Conservation (phyloP, 208 protist genomes). For the Balamuthia mandrillaris region DNA sequence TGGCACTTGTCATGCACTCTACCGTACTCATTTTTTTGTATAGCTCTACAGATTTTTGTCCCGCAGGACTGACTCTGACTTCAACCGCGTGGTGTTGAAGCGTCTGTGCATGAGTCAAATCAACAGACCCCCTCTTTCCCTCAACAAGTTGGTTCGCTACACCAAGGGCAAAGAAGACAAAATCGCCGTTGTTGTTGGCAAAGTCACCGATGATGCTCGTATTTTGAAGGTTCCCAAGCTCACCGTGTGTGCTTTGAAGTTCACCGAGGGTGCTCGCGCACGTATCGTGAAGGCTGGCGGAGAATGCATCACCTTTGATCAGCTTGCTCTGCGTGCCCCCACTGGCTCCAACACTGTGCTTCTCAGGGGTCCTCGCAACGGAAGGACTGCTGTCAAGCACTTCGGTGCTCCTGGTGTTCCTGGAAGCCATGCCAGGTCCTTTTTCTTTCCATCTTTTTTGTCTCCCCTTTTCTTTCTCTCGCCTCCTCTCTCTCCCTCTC, state of each 20-base stretch:
- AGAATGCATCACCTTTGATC: conserved; percentile 98
- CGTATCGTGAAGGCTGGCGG: conserved; percentile 97
- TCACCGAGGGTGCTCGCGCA: conserved; percentile 95
- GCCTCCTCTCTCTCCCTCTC: neutral
- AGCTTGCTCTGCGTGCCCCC: conserved; percentile 94
- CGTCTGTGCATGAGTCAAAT: conserved; percentile 91
- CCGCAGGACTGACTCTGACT: conserved; percentile 93
- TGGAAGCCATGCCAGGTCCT: conserved; percentile 50
- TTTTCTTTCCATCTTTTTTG: neutral
- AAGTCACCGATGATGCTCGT: conserved; percentile 98
- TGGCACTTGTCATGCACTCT: neutral
- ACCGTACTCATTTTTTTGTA: neutral
- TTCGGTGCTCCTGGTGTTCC: conserved; percentile 96
- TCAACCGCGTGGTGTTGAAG: conserved; percentile 97
- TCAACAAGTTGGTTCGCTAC: conserved; percentile 85
- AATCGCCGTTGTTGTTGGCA: conserved; percentile 96
- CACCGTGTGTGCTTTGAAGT: conserved; percentile 94
- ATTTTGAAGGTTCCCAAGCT: conserved; percentile 89
- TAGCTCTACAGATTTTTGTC: conserved; percentile 98
- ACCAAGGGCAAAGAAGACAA: conserved; percentile 87
- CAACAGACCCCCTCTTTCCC: conserved; percentile 93
- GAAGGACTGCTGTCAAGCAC: conserved; percentile 94
- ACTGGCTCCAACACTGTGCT: conserved; percentile 95
- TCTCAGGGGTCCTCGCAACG: conserved; percentile 87
- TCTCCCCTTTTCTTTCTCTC: neutral